Evolutionary conservation across 75 land plant species (phyloP).

Genomic region (Adiantum capillusveneris): DNA sequence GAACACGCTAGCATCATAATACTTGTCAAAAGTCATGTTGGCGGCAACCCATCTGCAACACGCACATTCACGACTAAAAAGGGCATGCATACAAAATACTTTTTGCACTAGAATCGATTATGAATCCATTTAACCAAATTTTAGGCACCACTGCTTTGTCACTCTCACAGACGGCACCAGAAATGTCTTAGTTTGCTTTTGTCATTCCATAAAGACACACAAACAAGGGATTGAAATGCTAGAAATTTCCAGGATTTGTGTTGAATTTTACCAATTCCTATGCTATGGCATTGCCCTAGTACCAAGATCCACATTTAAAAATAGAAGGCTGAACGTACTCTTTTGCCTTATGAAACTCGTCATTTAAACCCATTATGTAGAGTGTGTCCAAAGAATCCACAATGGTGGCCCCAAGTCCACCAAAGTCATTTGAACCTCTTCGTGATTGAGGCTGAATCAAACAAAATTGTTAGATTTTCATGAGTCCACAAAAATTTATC

Average conservation of each 20-base stretch:
- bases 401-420: conserved; percentile 95
- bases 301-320: background rate
- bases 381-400: conserved; percentile 92
- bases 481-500: background rate
- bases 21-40: conserved; percentile 82
- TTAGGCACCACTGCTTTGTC: no score
- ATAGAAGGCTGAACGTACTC: conserved; percentile 49
- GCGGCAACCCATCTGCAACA: conserved; percentile 85
- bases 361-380: conserved; percentile 87
- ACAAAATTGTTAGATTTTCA: background rate
- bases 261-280: no score
- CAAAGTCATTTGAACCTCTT: conserved; percentile 83
- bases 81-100: no score
- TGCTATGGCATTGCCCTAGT: no score
- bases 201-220: no score
- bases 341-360: conserved; percentile 79
- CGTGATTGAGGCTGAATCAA: conserved; percentile 62
- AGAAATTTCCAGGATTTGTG: no score
- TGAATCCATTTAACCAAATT: no score
- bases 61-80: background rate
- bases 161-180: no score
- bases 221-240: no score
- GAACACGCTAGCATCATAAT: conserved; percentile 90
- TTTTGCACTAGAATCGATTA: no score
- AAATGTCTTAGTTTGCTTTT: no score